Conservation (phyloP, 768 basidiomycete species). For the Pisolithus albus region DNA sequence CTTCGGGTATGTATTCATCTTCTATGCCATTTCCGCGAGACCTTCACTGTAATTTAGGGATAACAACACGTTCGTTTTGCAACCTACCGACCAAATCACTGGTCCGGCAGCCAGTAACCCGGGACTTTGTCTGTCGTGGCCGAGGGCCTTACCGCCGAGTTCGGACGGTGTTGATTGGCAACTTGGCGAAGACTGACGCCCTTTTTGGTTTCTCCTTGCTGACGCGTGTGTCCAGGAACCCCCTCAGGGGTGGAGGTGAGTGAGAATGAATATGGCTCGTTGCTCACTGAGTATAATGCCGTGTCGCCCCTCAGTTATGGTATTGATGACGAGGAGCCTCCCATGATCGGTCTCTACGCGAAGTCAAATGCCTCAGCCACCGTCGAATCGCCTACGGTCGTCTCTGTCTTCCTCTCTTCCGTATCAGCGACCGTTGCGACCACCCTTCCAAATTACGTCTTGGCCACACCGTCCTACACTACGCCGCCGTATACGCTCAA, state of each 20-base stretch:
- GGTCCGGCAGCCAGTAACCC: conserved; percentile 62
- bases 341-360: conserved; percentile 72
- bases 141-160: conserved; percentile 55
- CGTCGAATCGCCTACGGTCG: conserved; percentile 33
- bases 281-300: not conserved
- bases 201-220: not conserved
- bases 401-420: conserved; percentile 52
- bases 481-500: conserved; percentile 66
- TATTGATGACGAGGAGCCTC: conserved; percentile 65
- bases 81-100: conserved; percentile 73
- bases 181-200: conserved; percentile 41
- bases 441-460: conserved; percentile 62
- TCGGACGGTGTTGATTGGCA: conserved; percentile 81
- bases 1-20: conserved; percentile 49
- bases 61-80: conserved; percentile 45
- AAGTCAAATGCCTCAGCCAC: conserved; percentile 40
- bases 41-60: conserved; percentile 9
- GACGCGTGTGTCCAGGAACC: conserved; percentile 33
- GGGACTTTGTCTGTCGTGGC: conserved; percentile 69
- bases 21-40: not conserved
- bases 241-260: conserved; percentile 68
- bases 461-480: conserved; percentile 57
- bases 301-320: conserved; percentile 49
- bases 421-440: conserved; percentile 59
- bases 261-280: not conserved